Conservation (phyloP, 2,329 filamentous ascomycete genomes). For the Dactylella cylindrospora region DNA sequence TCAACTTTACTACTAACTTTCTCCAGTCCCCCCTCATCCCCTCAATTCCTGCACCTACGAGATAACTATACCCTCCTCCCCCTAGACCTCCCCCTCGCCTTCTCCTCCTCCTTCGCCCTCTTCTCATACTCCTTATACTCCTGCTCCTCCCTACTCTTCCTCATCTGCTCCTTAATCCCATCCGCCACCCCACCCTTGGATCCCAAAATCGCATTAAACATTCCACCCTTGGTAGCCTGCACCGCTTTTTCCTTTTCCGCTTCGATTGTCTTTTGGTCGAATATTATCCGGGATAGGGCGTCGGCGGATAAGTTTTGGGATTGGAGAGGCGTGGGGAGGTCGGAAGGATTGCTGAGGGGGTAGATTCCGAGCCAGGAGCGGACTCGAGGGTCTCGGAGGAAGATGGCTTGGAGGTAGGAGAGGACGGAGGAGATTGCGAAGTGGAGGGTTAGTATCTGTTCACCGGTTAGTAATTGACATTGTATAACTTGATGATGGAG, state of each 20-base stretch:
- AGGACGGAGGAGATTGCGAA: conserved; percentile 51
- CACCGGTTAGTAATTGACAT: not conserved
- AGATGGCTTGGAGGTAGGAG: conserved; percentile 54
- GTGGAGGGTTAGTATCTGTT: conserved; percentile 46
- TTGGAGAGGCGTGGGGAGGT: conserved; percentile 12
- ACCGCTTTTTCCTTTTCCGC: conserved; percentile 24
- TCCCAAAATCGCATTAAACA: conserved; percentile 46
- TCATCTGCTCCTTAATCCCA: conserved; percentile 51
- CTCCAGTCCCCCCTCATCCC: not conserved
- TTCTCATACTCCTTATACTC: conserved; percentile 49
- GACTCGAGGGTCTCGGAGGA: conserved; percentile 54
- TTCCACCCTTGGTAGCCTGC: conserved; percentile 28
- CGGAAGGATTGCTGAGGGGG: conserved; percentile 38
- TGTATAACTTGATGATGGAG: too few species aligned
- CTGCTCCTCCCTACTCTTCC: conserved; percentile 50
- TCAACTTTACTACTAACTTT: too few species aligned
- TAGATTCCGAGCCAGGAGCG: conserved; percentile 53
- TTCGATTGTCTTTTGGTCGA: conserved; percentile 13
- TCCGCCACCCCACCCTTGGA: conserved; percentile 46
- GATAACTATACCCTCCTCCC: conserved; percentile 2
- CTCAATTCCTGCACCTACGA: too few species aligned
- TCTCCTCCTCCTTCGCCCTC: conserved; percentile 51
- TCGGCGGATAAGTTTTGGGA: conserved; percentile 15
- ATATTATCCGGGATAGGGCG: conserved; percentile 17
- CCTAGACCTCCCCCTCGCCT: conserved; percentile 45